Evolutionary conservation across 441 rosid genomes (phyloP).

Genomic region (Pelargonium cotyledonis): DNA sequence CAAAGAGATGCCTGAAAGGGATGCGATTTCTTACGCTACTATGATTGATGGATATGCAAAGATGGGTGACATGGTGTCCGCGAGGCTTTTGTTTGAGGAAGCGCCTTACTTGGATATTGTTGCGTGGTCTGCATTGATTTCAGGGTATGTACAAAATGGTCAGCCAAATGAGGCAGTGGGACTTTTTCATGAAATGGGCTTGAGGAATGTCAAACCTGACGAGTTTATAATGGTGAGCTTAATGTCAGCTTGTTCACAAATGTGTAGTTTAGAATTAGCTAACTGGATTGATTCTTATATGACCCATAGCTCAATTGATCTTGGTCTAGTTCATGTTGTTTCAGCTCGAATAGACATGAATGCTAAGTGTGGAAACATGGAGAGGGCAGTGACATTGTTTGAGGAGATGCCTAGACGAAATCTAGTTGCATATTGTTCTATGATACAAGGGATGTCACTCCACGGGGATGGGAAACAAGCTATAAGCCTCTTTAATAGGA

Average conservation of each 20-base stretch:
- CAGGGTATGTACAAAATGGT: slow-evolving; percentile 70
- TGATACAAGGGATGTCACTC: slow-evolving; percentile 70
- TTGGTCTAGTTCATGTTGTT: slow-evolving; percentile 39
- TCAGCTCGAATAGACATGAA: slow-evolving; percentile 77
- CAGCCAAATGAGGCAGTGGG: slow-evolving; percentile 51
- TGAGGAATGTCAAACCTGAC: slow-evolving; percentile 47
- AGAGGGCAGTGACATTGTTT: slow-evolving; percentile 54
- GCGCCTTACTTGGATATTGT: slow-evolving; percentile 48
- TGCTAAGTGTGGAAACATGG: slow-evolving; percentile 70
- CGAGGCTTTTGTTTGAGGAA: slow-evolving; percentile 50
- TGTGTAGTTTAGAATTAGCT: slow-evolving; percentile 52
- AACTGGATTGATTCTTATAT: slow-evolving; percentile 49
- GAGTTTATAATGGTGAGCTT: slow-evolving; percentile 55
- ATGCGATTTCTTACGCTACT: slow-evolving; percentile 47
- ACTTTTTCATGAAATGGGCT: slow-evolving; percentile 44
- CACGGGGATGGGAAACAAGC: slow-evolving; percentile 53
- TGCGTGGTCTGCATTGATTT: slow-evolving; percentile 64
- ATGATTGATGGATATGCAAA: slow-evolving; percentile 76
- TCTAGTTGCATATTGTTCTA: slow-evolving; percentile 55
- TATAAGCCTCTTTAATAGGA: slow-evolving; percentile 46
- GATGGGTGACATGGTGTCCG: slow-evolving; percentile 60
- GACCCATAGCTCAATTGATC: slow-evolving; percentile 31
- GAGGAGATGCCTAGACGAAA: slow-evolving; percentile 49
- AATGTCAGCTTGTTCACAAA: slow-evolving; percentile 79
- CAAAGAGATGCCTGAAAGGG: slow-evolving; percentile 56